Base-by-base conservation (phyloP, 345 rosid genomes). In the Heritiera fomes region DNA sequence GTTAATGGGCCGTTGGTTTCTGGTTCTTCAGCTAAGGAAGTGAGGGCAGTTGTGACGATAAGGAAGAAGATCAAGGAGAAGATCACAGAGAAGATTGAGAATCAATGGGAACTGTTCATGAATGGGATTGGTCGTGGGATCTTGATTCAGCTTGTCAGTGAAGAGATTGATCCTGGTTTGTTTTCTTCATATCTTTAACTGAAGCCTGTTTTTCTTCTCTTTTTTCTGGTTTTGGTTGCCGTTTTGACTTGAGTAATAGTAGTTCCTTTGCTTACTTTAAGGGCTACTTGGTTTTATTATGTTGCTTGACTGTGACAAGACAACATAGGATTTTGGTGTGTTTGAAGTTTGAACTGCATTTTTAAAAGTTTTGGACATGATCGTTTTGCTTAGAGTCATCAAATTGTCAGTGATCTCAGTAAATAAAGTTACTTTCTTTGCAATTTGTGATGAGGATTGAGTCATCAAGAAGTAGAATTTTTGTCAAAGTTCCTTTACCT, bases 41-140 rank as follows among this genome's bases (percentile, higher is more conserved):
- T 92, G 61, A 86, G 75, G 68, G 98, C 95, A 28, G 88, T 91
- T 76, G 86, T 95, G 46, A 90, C 91, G 14, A 83, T 93, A 75
- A 88, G 91, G 87, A 92, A 85, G 92, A 93, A 93, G 86, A 89
- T 88, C 81, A 92, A 87, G 67, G 95, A 91, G 88, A 92, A 87
- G 71, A 75, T 95, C n/a, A 69, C 45, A 5, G 99, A 93, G 75
- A 91, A 87, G 83, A 28, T 96, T 53, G 95, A 86, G 78, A 91
- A 90, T 87, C 92, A 87, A 6, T 72, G 90, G 83, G 95, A 96
- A 84, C 85, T 85, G 72, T 80, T 92, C 23, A 73, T 91, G 79
- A 93, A 89, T 77, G 95, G 94, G 52, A 86, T 96, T 71, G 97
- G 97, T 65, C 92, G 81, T 73, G 97, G 98, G 78, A 88, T 96